Percentiles rank a stretch among this genome's conserved stretches.
These are phyloP conservation scores for Gomphus bonarii DNA, from an alignment of 1,284 basidiomycete genomes.

Conservation along the genomic window DNA sequence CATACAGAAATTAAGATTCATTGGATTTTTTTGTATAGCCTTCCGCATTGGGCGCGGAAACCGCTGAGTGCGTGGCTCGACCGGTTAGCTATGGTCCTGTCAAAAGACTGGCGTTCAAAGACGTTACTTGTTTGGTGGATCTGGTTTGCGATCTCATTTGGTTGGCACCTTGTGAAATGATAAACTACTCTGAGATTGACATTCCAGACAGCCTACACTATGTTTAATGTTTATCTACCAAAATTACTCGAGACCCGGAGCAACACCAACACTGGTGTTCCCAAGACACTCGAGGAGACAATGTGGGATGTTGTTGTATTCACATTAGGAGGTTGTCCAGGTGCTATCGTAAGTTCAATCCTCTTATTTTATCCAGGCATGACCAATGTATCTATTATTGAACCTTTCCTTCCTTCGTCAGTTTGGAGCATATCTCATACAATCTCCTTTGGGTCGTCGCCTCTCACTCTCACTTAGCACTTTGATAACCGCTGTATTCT, in stretches of 20 bases:
- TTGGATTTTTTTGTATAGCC: not conserved
- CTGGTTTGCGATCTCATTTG: constrained; percentile 77
- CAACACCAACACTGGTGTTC: constrained; percentile 21
- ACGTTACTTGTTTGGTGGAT: constrained; percentile 78
- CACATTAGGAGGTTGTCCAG: constrained; percentile 79
- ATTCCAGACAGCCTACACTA: constrained; percentile 62
- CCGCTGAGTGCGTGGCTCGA: constrained; percentile 60
- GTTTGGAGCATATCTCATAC: constrained; percentile 87
- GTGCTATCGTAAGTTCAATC: constrained; percentile 55
- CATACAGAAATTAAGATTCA: not conserved
- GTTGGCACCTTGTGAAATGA: constrained; percentile 32
- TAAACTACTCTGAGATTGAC: constrained; percentile 4
- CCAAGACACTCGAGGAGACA: constrained; percentile 51
- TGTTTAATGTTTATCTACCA: constrained; percentile 96
- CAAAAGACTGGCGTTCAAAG: constrained; percentile 74
- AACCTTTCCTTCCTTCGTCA: constrained; percentile 22
- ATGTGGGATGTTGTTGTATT: constrained; percentile 79
- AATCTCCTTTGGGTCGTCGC: constrained; percentile 65
- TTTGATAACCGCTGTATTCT: constrained; percentile 72
- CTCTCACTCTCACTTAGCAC: constrained; percentile 77
- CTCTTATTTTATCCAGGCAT: not conserved
- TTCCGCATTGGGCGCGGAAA: constrained; percentile 37
- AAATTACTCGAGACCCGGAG: constrained; percentile 68
- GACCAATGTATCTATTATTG: constrained; percentile 7
- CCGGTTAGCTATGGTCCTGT: constrained; percentile 67